A percentile compares a stretch with the other conserved stretches of the same genome.
Conservation (phyloP, 257 asterid genomes). For the Scutellaria minor region DNA sequence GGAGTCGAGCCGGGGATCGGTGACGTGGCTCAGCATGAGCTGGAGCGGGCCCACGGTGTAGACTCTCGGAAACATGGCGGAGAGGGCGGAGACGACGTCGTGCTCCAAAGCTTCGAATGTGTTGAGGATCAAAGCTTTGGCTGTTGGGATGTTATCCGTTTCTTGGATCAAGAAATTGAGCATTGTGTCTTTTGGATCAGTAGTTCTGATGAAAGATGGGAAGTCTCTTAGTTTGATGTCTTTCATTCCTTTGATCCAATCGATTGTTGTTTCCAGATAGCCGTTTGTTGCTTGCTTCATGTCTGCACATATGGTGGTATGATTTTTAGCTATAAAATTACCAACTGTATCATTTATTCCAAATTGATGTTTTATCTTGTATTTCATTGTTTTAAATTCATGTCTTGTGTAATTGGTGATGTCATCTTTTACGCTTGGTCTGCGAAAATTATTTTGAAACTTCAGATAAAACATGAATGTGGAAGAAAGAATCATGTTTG, state of each 20-base stretch:
- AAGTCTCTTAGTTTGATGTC: conserved; percentile 48
- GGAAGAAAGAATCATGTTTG: too few species aligned
- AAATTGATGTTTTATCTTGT: too few species aligned
- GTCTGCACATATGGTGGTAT: conserved; percentile 36
- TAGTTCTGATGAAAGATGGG: conserved; percentile 61
- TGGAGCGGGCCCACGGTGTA: conserved; percentile 55
- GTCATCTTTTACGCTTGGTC: too few species aligned
- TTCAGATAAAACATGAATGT: too few species aligned
- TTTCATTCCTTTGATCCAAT: conserved; percentile 54
- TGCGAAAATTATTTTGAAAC: too few species aligned
- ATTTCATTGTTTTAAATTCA: too few species aligned
- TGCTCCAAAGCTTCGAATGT: conserved; percentile 54
- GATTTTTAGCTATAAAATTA: too few species aligned
- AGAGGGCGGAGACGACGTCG: conserved; percentile 40
- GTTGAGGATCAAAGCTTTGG: conserved; percentile 52
- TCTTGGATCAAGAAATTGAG: conserved; percentile 45
- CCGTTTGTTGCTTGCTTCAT: conserved; percentile 50
- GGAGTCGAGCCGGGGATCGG: conserved; percentile 25
- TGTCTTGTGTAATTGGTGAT: too few species aligned
- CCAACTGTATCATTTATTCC: too few species aligned
- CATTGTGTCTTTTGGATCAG: conserved; percentile 47
- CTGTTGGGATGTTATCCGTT: conserved; percentile 31
- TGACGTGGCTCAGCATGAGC: conserved; percentile 37
- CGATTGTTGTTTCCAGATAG: conserved; percentile 40
- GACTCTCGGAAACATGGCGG: conserved; percentile 38